Evolutionary conservation across 2,329 filamentous ascomycete species (phyloP).

Genomic region (Penicillium concentricum): DNA sequence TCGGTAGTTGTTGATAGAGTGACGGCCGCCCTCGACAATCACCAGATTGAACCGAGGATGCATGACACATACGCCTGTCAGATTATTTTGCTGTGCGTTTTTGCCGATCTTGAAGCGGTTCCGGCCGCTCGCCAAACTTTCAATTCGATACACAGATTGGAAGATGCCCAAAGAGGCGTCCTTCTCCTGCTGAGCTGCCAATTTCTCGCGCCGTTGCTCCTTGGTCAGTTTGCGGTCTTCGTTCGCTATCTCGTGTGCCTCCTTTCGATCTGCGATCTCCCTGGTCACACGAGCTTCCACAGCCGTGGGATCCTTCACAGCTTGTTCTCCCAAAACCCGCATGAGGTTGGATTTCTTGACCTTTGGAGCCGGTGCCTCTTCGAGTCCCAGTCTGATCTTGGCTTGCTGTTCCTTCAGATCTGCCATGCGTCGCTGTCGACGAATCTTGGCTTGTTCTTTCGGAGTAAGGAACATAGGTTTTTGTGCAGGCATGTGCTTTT

Average conservation of each 20-base stretch:
- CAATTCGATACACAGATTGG: constrained; percentile 84
- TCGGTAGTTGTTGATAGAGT: constrained; percentile 80
- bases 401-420: constrained; percentile 95
- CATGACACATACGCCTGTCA: constrained; percentile 89
- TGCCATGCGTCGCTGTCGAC: constrained; percentile 84
- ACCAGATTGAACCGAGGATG: constrained; percentile 86
- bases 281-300: constrained; percentile 92
- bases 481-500: constrained; percentile 71
- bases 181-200: constrained; percentile 76
- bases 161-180: constrained; percentile 85
- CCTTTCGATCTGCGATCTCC: constrained; percentile 83
- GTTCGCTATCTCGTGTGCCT: constrained; percentile 75
- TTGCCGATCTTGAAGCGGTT: constrained; percentile 90
- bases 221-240: constrained; percentile 84
- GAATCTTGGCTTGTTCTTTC: constrained; percentile 87
- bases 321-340: constrained; percentile 89
- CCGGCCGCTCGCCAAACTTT: constrained; percentile 84
- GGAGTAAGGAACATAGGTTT: constrained; percentile 92
- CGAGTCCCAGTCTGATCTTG: constrained; percentile 87
- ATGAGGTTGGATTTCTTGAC: constrained; percentile 98
- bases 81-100: constrained; percentile 83
- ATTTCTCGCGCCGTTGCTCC: constrained; percentile 81
- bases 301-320: constrained; percentile 93
- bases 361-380: constrained; percentile 88
- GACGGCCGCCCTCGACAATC: constrained; percentile 84